phyloP scores from a whole-genome alignment of 805 yeast genomes.

The Pichia membranifaciens region DNA sequence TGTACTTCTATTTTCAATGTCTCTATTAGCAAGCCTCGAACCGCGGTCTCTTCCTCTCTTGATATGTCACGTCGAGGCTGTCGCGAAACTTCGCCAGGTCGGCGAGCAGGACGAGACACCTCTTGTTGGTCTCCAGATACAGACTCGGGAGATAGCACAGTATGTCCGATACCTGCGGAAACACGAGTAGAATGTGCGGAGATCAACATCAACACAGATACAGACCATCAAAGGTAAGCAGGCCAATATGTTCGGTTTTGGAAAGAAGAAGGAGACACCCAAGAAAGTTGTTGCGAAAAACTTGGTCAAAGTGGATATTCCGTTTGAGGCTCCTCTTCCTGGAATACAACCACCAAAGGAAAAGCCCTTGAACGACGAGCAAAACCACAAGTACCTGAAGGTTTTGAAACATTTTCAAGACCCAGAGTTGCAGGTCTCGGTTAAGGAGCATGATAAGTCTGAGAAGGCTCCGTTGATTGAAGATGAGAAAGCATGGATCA shows the following conservation, averaged over 20 bases:
- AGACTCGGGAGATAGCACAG: too few species aligned
- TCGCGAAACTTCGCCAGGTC: too few species aligned
- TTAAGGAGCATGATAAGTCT: constrained; percentile 38
- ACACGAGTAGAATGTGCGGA: too few species aligned
- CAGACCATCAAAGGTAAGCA: too few species aligned
- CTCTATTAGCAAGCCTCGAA: too few species aligned
- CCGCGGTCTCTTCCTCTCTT: too few species aligned
- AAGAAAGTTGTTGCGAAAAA: constrained; percentile 6
- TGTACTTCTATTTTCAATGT: too few species aligned
- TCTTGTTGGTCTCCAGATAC: too few species aligned
- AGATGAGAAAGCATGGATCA: constrained; percentile 84
- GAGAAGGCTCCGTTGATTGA: constrained; percentile 34
- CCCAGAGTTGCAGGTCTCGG: constrained; percentile 44
- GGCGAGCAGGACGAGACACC: too few species aligned
- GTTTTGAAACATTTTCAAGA: constrained; percentile 59
- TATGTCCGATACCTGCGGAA: too few species aligned
- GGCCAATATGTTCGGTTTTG: constrained; percentile 27
- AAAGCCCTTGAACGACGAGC: constrained; percentile 42
- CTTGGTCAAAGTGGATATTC: constrained; percentile 31
- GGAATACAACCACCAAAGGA: constrained; percentile 47
- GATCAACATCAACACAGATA: too few species aligned
- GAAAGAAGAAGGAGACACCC: constrained; percentile 25
- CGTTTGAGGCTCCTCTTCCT: constrained; percentile 53
- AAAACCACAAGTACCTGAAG: constrained; percentile 53
- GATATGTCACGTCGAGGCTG: too few species aligned